Conservation (phyloP, 2,329 filamentous ascomycete genomes). For the Aspergillus piperis region DNA sequence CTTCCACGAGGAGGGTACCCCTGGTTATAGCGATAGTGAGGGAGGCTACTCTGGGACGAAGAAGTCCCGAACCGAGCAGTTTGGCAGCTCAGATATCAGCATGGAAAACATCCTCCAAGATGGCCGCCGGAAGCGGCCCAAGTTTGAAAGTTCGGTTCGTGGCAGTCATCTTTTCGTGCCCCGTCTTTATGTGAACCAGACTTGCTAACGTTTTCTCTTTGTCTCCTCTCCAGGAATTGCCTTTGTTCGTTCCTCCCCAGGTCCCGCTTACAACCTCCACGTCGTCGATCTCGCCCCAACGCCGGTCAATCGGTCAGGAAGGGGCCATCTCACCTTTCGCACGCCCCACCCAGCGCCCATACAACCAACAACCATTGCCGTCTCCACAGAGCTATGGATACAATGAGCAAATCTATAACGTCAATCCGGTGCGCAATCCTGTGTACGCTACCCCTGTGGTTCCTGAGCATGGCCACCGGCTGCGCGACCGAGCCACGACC, state of each 20-base stretch:
- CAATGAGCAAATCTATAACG: constrained; percentile 44
- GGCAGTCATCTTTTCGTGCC: constrained; percentile 24
- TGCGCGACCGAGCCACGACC: constrained; percentile 64
- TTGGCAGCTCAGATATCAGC: constrained; percentile 95
- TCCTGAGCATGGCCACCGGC: constrained; percentile 62
- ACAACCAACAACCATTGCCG: constrained; percentile 73
- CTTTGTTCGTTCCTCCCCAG: constrained; percentile 89
- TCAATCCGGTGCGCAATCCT: constrained; percentile 33
- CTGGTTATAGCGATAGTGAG: constrained; percentile 85
- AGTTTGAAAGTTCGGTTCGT: constrained; percentile 95
- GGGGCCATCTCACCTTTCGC: constrained; percentile 70
- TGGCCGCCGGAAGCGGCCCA: constrained; percentile 89
- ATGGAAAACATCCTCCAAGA: constrained; percentile 98
- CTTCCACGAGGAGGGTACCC: constrained; percentile 68
- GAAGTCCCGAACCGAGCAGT: constrained; percentile 76
- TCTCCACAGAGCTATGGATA: constrained; percentile 78
- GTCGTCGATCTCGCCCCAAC: constrained; percentile 90
- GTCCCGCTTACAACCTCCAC: constrained; percentile 95
- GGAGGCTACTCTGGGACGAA: constrained; percentile 70
- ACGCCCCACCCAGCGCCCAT: constrained; percentile 74
- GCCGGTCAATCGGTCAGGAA: constrained; percentile 73
- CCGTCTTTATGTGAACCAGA: not conserved
- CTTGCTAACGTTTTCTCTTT: constrained; percentile 15
- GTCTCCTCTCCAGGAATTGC: constrained; percentile 70
- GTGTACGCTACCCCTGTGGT: constrained; percentile 64